Base-by-base conservation (phyloP, 2,329 filamentous ascomycete genomes). In the Calcarisporium arbuscula region DNA sequence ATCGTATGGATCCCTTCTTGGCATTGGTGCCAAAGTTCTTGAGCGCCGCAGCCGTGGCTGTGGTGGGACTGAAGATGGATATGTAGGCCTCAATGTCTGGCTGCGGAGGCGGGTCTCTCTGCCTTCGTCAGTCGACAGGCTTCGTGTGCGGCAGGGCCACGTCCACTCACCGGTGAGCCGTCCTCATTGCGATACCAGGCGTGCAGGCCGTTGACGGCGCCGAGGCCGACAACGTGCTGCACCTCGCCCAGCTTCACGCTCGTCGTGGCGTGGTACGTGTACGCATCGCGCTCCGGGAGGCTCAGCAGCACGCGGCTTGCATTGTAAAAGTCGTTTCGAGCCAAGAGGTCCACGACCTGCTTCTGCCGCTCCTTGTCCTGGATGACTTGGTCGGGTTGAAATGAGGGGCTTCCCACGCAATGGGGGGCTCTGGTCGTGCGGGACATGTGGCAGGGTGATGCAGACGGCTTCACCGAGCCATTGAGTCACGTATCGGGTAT, bases 51-150 rank as follows among this genome's bases (percentile, higher is more conserved):
- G 68, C 48, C 3, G 79, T 80, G 10, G 67, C 64, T 5, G 77
- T 77, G 2, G 67, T 60, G 2, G 81, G 69, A 20, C 64, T 64
- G 64, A 86, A 87, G 49, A 88, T 67, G 30, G 72, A 64, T 23
- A 75, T 70, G 62, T 88, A 87, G 14, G 81, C 74, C 28, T 71
- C 66, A 37, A 82, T 70, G 48, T 87, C 83, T 35, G 67, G 46
- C 28, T 57, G 58, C 2, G 72, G 62, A 6, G 77, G 78, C 6
- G 71, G 61, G 2, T 60, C 56, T 49, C 58, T 59, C 54, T 65
- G 44, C 15, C 33, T 22, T 9, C n/a, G 8, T n/a, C n/a, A n/a
- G n/a, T n/a, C n/a, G n/a, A n/a, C n/a, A n/a, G n/a, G n/a, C n/a
- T n/a, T n/a, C n/a, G n/a, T n/a, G n/a, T n/a, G n/a, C n/a, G n/a